A percentile compares a stretch with the other conserved stretches of the same genome.
Evolutionary conservation across 352 stramenopile genomes (phyloP).

Genomic region (Phytopythium helicoides): DNA sequence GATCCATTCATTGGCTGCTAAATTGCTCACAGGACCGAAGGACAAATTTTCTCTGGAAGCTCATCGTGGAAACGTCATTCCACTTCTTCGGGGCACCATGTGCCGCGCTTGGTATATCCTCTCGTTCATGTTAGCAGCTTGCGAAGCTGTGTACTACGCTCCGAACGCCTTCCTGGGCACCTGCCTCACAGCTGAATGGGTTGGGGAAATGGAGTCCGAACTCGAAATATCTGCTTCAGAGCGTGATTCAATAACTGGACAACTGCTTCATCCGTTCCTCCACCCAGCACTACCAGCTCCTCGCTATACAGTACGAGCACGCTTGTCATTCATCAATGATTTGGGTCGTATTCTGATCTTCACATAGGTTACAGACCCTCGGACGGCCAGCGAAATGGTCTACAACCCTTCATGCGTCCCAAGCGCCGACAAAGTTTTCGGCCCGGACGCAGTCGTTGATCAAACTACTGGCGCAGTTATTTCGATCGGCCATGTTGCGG

Average conservation of each 20-base stretch:
- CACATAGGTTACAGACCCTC: slow-evolving; percentile 18
- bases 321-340: too few species aligned
- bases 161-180: slow-evolving; percentile 39
- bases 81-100: too few species aligned
- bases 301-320: slow-evolving; percentile 17
- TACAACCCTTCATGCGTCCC: slow-evolving; percentile 16
- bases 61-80: too few species aligned
- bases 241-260: slow-evolving; percentile 3
- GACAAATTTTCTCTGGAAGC: too few species aligned
- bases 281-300: slow-evolving; percentile 15
- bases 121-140: too few species aligned
- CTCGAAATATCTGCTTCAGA: slow-evolving; percentile 5
- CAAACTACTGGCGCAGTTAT: slow-evolving; percentile 10
- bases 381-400: slow-evolving; percentile 3
- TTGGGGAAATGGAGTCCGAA: slow-evolving; percentile 7
- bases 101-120: too few species aligned
- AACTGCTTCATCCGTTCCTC: slow-evolving; percentile 25
- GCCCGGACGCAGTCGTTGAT: slow-evolving; percentile 16
- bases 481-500: slow-evolving; percentile 7
- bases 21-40: too few species aligned
- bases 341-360: too few species aligned
- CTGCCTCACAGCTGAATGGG: slow-evolving; percentile 31
- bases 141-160: too few species aligned
- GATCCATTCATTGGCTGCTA: too few species aligned
- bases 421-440: slow-evolving; percentile 12